Conservation (phyloP, 805 yeast genomes). For the Tetrapisispora phaffii region DNA sequence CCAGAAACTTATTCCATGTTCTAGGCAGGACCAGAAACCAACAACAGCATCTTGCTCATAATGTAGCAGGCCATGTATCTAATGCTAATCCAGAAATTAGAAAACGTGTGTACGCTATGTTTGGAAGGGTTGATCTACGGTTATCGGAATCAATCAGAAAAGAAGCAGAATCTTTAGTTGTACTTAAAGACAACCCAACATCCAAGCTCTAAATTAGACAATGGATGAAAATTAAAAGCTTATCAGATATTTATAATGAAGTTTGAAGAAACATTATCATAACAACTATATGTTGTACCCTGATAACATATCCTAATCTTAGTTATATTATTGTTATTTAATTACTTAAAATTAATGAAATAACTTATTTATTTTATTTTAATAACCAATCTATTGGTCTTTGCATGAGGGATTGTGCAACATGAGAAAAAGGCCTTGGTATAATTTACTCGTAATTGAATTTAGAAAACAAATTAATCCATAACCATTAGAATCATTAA, state of each 20-base stretch:
- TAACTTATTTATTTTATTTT: too few relatives aligned
- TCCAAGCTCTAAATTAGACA: constrained; percentile 6
- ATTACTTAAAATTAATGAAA: too few relatives aligned
- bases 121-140: constrained; percentile 57
- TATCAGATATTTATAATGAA: too few relatives aligned
- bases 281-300: too few relatives aligned
- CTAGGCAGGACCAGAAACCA: constrained; percentile 68
- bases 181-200: neutral
- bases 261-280: too few relatives aligned
- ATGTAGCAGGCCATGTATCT: constrained; percentile 62
- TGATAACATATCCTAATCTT: too few relatives aligned
- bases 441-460: too few relatives aligned
- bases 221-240: neutral
- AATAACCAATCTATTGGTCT: too few relatives aligned
- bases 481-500: too few relatives aligned
- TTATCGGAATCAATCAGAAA: constrained; percentile 59
- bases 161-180: constrained; percentile 33
- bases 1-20: constrained; percentile 68
- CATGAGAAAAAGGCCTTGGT: too few relatives aligned
- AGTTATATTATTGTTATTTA: too few relatives aligned
- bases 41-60: constrained; percentile 72
- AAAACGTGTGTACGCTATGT: constrained; percentile 69
- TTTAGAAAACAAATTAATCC: neutral
- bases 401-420: too few relatives aligned
- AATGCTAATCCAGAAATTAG: constrained; percentile 68